Base-by-base conservation (phyloP, 805 yeast genomes). In the Myxozyma mucilagina region DNA sequence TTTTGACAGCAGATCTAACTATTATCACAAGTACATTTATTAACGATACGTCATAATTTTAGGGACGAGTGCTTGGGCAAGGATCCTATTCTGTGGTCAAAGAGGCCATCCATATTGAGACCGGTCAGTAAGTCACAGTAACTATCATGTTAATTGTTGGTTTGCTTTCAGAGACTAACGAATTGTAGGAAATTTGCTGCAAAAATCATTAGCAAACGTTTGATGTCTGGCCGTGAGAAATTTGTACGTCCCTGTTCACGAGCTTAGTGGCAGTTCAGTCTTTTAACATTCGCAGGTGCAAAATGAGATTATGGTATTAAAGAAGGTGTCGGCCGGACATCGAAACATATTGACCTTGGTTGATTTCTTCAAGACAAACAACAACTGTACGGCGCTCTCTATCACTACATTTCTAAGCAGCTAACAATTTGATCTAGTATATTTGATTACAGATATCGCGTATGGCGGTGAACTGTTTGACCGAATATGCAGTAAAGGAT, bases 281-380 rank as follows among this genome's bases (percentile, higher is more conserved):
- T 76, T 87, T 47, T 78, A 78, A 70, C 13, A 16, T 29, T 16
- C 4, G 20, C 73, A 67, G 74, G 77, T 87, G 18, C 84, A 83
- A 59, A 82, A 86, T 65, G 93, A 87, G 71, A 82, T 87, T 60
- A 74, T 77, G 7, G 80, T 86, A 0, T 76, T 87, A 47, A 78
- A 78, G 70, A 79, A 78, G 32, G 74, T 84, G 9, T 80, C 84
- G 51, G 74, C 74, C 61, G 79, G 79, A 38, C 84, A 83, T 61
- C 73, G 79, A 24, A 83, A 85, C 69, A 79, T 87, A 13, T 74
- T 87, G 56, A 85, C 85, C 43, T 73, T 87, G 54, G 78, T 84
- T 9, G 92, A 87, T 74, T 84, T 81, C 73, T 87, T 87, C 71
- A 91, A 87, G 70, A 87, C 93, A 0, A 75, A 77, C 4, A 81